Base-by-base conservation (phyloP, 2,329 filamentous ascomycete species). In the Huntiella bhutanensis region DNA sequence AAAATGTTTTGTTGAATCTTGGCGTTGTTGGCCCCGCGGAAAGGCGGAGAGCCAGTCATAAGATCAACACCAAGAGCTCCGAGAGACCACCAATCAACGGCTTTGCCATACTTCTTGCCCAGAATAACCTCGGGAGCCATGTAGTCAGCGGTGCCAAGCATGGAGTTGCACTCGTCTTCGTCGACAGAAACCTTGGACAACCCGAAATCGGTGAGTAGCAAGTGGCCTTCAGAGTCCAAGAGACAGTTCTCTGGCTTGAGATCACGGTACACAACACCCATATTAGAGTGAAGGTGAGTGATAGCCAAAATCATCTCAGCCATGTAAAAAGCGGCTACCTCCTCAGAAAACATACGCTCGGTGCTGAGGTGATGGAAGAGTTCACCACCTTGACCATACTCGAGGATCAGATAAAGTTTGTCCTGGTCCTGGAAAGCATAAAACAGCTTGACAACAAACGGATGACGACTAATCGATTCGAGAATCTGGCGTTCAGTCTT, bases 361-460 rank as follows among this genome's bases (percentile, higher is more conserved):
- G 85, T 81, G 49, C 79, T 84, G 19, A 98, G 71, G 57, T 96
- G 88, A n/a, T 83, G 86, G 60, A 98, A 98, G 4, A 98, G 71
- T 63, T 98, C 92, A 48, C 92, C 91, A 34, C 92, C 92, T 60
- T 94, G 84, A 4, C 91, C 91, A 60, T 98, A 98, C 64, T 98
- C 88, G 17, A 98, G 75, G 53, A 98, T 96, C 40, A 98, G 69
- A 59, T 98, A 98, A 33, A 98, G 75, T 65, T 94, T 95, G 67
- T 95, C 87, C 54, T 86, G 85, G 58, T 98, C 91, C 63, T 98
- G 91, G 62, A 98, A 98, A 16, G 91, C 91, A 57, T 98, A 98
- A 64, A 83, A 98, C 13, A 98, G 73, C 64, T 96, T 96, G 53
- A 98, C 91, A 41, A 98, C 87, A 59, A 98, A 98, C 0, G 91